phyloP scores from a whole-genome alignment of 2,329 filamentous ascomycete species.

The Microdochium paspali region DNA sequence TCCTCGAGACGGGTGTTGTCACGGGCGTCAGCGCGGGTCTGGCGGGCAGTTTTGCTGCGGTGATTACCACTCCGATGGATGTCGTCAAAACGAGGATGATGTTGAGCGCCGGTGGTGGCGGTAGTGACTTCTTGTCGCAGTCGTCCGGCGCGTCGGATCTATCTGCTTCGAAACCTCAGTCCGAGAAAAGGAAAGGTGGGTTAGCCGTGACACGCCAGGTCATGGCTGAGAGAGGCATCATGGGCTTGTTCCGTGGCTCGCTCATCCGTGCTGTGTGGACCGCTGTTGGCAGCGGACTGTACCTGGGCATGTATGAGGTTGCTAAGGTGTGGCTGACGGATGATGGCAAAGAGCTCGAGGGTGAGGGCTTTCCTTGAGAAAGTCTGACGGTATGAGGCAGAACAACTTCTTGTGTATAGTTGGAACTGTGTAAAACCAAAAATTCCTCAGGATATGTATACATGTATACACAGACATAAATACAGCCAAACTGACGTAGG shows the following conservation, averaged over 20 bases:
- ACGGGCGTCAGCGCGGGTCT: constrained; percentile 66
- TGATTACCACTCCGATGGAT: constrained; percentile 81
- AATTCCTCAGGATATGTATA: no score
- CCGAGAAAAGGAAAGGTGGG: constrained; percentile 30
- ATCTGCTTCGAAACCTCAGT: constrained; percentile 15
- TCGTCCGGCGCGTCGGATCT: no score
- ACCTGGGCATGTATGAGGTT: constrained; percentile 79
- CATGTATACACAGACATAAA: no score
- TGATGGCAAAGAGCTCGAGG: constrained; percentile 27
- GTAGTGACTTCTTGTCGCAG: constrained; percentile 11
- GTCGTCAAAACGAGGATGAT: constrained; percentile 88
- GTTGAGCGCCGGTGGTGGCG: constrained; percentile 43
- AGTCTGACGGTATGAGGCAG: no score
- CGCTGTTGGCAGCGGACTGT: constrained; percentile 71
- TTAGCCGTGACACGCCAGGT: constrained; percentile 57
- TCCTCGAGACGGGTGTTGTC: constrained; percentile 60
- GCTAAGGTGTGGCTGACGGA: constrained; percentile 54
- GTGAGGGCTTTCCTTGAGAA: constrained; percentile 11
- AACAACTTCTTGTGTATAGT: no score
- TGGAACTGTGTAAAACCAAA: no score
- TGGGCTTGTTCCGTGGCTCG: constrained; percentile 70
- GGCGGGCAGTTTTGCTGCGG: constrained; percentile 66
- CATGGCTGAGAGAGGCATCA: constrained; percentile 55
- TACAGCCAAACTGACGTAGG: no score
- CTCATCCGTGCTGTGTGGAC: constrained; percentile 70